Conservation (phyloP, 2,329 filamentous ascomycete species). For the Pestalotiopsis sp. region DNA sequence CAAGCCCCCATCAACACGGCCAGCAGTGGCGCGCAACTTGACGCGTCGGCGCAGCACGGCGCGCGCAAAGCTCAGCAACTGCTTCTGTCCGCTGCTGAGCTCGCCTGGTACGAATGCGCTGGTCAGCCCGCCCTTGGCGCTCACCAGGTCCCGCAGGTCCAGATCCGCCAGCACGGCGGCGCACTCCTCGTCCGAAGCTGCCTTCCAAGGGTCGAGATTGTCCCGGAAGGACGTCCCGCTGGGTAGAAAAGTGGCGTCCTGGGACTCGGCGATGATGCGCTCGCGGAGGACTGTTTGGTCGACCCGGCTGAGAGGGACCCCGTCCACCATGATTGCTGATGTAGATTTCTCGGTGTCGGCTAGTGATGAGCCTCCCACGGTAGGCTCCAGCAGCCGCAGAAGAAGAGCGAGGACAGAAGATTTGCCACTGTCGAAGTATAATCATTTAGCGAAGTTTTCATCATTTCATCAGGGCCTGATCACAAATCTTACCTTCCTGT, state of each 20-base stretch:
- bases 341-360: neutral
- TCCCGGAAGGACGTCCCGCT: conserved; percentile 40
- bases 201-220: conserved; percentile 45
- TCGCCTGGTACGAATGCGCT: conserved; percentile 46
- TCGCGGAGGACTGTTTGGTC: conserved; percentile 45
- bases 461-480: neutral
- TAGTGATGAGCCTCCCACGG: conserved; percentile 4
- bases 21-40: neutral
- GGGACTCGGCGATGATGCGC: conserved; percentile 53
- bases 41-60: conserved; percentile 50
- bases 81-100: conserved; percentile 62
- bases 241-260: conserved; percentile 56
- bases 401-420: conserved; percentile 43
- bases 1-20: neutral
- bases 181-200: conserved; percentile 35
- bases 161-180: conserved; percentile 37
- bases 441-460: neutral
- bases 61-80: conserved; percentile 65
- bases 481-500: conserved; percentile 16
- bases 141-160: conserved; percentile 33
- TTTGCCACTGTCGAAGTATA: conserved; percentile 38
- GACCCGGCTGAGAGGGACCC: conserved; percentile 36
- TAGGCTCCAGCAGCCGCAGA: conserved; percentile 43
- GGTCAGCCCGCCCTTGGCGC: conserved; percentile 35
- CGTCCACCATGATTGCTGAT: conserved; percentile 45